These are phyloP conservation scores for Kwoniella sp. DNA, from an alignment of 768 basidiomycete species.

Conservation along the genomic window DNA sequence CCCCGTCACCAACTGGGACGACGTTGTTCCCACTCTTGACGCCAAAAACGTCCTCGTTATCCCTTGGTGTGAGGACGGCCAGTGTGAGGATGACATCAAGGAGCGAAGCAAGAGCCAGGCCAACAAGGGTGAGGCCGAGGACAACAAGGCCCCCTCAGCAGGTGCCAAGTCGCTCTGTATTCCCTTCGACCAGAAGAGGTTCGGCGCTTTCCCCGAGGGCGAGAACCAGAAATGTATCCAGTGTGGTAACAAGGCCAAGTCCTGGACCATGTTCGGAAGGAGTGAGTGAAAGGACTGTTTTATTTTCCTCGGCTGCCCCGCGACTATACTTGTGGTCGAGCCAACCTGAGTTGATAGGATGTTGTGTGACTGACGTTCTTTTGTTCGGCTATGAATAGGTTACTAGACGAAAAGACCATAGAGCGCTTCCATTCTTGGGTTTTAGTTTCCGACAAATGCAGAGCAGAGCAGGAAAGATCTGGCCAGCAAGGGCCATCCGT, in stretches of 20 bases:
- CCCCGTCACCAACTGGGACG: slow-evolving; percentile 81
- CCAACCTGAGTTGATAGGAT: neutral
- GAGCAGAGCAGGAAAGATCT: too few relatives aligned
- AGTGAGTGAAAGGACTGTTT: slow-evolving; percentile 45
- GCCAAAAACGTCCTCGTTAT: slow-evolving; percentile 81
- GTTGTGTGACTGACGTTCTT: neutral
- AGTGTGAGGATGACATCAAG: slow-evolving; percentile 98
- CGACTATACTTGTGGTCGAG: neutral
- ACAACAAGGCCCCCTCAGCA: slow-evolving; percentile 93
- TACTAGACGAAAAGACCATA: slow-evolving; percentile 7
- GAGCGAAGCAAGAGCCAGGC: slow-evolving; percentile 76
- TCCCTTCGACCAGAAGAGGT: slow-evolving; percentile 87
- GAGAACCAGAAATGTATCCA: slow-evolving; percentile 81
- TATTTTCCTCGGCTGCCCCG: too few relatives aligned
- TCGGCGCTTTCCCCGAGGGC: slow-evolving; percentile 75
- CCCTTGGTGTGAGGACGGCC: slow-evolving; percentile 93
- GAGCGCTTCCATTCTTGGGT: neutral
- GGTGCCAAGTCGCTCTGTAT: slow-evolving; percentile 97
- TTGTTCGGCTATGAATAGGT: neutral
- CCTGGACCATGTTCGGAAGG: slow-evolving; percentile 93
- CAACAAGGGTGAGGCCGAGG: slow-evolving; percentile 77
- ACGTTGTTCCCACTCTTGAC: slow-evolving; percentile 88
- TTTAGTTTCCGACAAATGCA: too few relatives aligned
- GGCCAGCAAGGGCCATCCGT: too few relatives aligned
- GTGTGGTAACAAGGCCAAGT: slow-evolving; percentile 84